Evolutionary conservation across 148 eudicot species (phyloP).

Genomic region (Diospyros lotus): DNA sequence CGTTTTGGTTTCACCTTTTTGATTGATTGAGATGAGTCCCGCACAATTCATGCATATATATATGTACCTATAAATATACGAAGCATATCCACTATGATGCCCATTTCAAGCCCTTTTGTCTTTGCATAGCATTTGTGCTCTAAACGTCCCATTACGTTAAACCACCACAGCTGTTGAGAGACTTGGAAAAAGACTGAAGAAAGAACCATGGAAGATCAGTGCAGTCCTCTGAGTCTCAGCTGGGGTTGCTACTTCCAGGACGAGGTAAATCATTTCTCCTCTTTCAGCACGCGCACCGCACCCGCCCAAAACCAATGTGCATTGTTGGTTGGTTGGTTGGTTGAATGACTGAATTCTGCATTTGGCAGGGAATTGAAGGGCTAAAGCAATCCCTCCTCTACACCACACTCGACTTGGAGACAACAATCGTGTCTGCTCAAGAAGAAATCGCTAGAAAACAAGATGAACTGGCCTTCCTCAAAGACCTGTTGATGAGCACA

Average conservation of each 20-base stretch:
- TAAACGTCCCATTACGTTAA: background rate
- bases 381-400: slow-evolving; percentile 51
- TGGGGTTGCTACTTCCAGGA: slow-evolving; percentile 33
- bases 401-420: slow-evolving; percentile 58
- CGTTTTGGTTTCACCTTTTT: slow-evolving; percentile 8
- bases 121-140: background rate
- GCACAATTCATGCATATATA: slow-evolving; percentile 13
- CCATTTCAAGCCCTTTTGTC: background rate
- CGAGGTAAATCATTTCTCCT: slow-evolving; percentile 16
- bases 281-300: too few relatives aligned
- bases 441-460: slow-evolving; percentile 73
- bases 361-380: slow-evolving; percentile 44
- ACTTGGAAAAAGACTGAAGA: too few relatives aligned
- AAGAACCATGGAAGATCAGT: slow-evolving; percentile 28
- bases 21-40: slow-evolving; percentile 1
- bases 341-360: background rate
- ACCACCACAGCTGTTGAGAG: too few relatives aligned
- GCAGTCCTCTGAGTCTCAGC: slow-evolving; percentile 30
- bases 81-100: background rate
- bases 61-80: background rate
- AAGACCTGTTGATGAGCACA: slow-evolving; percentile 34
- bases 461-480: slow-evolving; percentile 53
- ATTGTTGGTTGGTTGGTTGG: too few relatives aligned
- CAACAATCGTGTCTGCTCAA: slow-evolving; percentile 52
- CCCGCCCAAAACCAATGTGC: background rate